Conservation (phyloP, 495 filamentous ascomycete species). For the Tuber melanosporum region DNA sequence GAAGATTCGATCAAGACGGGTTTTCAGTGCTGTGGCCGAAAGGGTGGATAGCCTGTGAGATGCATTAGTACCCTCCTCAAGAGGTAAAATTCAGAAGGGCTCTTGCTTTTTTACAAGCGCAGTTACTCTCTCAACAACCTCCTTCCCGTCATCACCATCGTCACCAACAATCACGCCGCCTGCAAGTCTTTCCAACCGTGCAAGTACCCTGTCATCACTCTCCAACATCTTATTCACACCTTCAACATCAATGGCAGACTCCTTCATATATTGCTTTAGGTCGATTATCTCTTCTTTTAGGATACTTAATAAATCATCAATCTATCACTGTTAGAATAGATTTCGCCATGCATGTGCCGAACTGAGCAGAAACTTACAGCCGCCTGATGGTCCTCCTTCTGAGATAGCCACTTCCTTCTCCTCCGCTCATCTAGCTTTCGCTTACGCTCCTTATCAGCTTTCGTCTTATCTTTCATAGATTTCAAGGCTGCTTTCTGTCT, state of each 20-base stretch:
- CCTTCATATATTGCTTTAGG: constrained; percentile 23
- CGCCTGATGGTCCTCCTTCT: constrained; percentile 29
- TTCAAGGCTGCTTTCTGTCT: constrained; percentile 21
- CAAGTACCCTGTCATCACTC: constrained; percentile 40
- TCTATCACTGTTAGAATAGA: constrained; percentile 10
- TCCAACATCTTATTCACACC: constrained; percentile 28
- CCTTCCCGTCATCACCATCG: constrained; percentile 15
- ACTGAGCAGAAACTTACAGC: constrained; percentile 9
- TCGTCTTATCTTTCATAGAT: constrained; percentile 17
- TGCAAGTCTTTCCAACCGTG: constrained; percentile 32
- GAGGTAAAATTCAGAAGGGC: neutral
- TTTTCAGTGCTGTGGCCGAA: constrained; percentile 30
- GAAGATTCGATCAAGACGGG: constrained; percentile 35
- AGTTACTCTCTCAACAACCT: constrained; percentile 27
- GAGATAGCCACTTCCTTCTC: constrained; percentile 28
- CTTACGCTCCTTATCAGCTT: constrained; percentile 17
- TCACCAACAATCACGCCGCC: constrained; percentile 22
- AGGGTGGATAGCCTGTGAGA: constrained; percentile 23
- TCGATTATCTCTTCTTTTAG: constrained; percentile 35
- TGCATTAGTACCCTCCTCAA: constrained; percentile 8
- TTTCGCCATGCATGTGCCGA: neutral
- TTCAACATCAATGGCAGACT: constrained; percentile 20
- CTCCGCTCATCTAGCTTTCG: constrained; percentile 28
- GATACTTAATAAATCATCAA: constrained; percentile 40
- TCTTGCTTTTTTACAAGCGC: constrained; percentile 32